Conservation (phyloP, 192 early-diverging fungal genomes). For the Thamnidium elegans region DNA sequence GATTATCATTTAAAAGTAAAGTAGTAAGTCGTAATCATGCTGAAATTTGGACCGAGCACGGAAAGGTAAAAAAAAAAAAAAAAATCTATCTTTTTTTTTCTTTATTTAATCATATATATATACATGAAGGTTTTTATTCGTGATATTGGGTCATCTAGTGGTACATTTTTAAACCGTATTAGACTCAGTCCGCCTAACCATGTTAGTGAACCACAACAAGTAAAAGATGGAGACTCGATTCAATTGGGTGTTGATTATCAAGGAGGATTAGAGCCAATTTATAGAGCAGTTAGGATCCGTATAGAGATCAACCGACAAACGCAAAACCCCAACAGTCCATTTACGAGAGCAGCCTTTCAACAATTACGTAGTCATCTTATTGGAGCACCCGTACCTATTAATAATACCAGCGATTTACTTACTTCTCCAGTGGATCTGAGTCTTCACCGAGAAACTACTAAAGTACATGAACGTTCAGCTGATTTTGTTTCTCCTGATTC, state of each 20-base stretch:
- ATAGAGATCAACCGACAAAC: constrained; percentile 73
- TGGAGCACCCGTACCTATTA: neutral
- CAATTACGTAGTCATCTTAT: constrained; percentile 7
- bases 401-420: neutral
- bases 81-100: neutral
- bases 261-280: constrained; percentile 80
- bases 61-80: constrained; percentile 42
- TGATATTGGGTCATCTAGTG: constrained; percentile 94
- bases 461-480: neutral
- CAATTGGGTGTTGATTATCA: constrained; percentile 97
- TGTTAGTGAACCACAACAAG: constrained; percentile 71
- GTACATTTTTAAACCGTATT: constrained; percentile 95
- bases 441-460: constrained; percentile 8
- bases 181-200: constrained; percentile 83
- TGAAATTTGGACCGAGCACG: constrained; percentile 84
- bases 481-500: neutral
- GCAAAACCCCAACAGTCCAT: constrained; percentile 47
- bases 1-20: constrained; percentile 83
- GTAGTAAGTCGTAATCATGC: constrained; percentile 91
- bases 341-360: constrained; percentile 36
- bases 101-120: neutral
- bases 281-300: constrained; percentile 87
- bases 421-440: neutral
- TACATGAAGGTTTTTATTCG: constrained; percentile 74
- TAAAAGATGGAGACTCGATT: constrained; percentile 88